Evolutionary conservation across 768 basidiomycete genomes (phyloP), one percentile per base, ranked within the genome.

Genomic region (Agaricus bisporus): DNA sequence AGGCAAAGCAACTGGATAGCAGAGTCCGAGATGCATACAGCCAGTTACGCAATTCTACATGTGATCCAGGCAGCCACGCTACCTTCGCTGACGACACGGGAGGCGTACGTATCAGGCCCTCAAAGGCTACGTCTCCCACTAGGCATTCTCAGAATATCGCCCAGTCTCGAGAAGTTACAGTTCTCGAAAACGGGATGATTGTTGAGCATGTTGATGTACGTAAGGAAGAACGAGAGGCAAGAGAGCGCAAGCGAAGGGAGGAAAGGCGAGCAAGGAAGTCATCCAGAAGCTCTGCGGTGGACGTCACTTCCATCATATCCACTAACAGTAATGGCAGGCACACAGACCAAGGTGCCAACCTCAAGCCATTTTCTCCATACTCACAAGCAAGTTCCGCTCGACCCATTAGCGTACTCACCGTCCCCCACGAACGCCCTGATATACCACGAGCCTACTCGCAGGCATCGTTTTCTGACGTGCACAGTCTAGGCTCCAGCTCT

Each of bases 101-200:
- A 22, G 85, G 83, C 22, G 78, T 91, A 45, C 86, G 87, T 49
- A 83, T 90, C 65, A 88, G 82, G 63, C 76, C 83, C 22, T 80
- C 83, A 25, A 71, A 73, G 35, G 72, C 77, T 6, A 68, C 69
- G 35, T 43, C 53, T 4, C 29, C 46, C 22, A 41, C 15, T 29
- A 41, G 29, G 7, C 63, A 60, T 25, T 58, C 63, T 20, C 78
- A 80, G 57, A 67, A 65, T 32, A 79, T 78, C 28, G 74, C 72
- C 18, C 78, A 82, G 50, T 82, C 83, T 38, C 79, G 87, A 32
- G 87, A 92, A 51, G 76, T 90, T 12, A 89, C 90, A 0, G 72
- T 94, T 9, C 78, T 95, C 18, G 87, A 92, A 67, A 93, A 90
- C 58, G 91, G 91, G 3, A 83, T 94, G 77, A 88, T 92, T 49